Evolutionary conservation across 257 asterid species (phyloP).

Genomic region (Fraxinus quadrangulata): DNA sequence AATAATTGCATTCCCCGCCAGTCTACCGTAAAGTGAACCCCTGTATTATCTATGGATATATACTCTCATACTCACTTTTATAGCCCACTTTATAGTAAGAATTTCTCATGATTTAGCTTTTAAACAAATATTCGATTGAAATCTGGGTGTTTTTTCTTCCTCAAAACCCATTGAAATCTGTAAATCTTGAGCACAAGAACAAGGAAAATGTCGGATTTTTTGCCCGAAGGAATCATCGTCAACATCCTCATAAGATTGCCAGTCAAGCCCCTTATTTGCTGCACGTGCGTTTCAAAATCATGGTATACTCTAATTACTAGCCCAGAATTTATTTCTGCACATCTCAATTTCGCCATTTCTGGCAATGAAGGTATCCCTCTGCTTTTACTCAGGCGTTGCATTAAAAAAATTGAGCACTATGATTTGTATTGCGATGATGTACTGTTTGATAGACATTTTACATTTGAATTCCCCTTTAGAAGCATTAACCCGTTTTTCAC

Average conservation of each 20-base stretch:
- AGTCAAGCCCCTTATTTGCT: conserved; percentile 41
- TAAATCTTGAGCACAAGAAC: neutral
- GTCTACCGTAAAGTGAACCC: neutral
- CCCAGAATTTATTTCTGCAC: conserved; percentile 44
- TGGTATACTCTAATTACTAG: conserved; percentile 48
- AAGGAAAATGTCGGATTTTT: conserved; percentile 39
- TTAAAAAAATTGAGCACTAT: conserved; percentile 32
- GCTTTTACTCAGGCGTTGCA: conserved; percentile 37
- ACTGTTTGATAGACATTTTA: conserved; percentile 2
- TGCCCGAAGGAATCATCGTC: conserved; percentile 38
- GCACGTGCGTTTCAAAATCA: conserved; percentile 50
- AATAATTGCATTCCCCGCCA: neutral
- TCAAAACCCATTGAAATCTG: neutral
- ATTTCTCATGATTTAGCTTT: neutral
- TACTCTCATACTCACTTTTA: neutral
- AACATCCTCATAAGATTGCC: conserved; percentile 48
- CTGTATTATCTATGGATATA: neutral
- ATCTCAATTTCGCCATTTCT: conserved; percentile 27
- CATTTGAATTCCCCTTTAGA: conserved; percentile 38
- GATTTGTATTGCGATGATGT: conserved; percentile 29
- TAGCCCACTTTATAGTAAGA: neutral
- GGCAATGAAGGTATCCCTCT: conserved; percentile 1
- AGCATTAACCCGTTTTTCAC: conserved; percentile 42
- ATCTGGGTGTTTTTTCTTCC: neutral
- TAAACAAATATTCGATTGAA: neutral